Percentiles rank a stretch among this genome's conserved stretches.
phyloP scores from a whole-genome alignment of 2,329 filamentous ascomycete species.

The Aspergillus niger region DNA sequence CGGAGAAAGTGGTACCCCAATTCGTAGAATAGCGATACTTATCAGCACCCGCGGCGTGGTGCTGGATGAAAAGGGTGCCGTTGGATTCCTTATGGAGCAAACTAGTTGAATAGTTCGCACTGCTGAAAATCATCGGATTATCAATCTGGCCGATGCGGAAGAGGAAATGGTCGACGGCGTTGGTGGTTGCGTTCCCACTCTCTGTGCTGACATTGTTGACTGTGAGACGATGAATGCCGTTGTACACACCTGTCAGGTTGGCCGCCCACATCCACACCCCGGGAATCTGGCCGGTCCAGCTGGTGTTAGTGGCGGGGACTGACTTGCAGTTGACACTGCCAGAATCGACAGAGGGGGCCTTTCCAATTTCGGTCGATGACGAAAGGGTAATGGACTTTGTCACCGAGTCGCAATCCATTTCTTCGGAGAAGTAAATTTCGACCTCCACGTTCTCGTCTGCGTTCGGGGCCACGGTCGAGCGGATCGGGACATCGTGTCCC shows the following conservation, averaged over 20 bases:
- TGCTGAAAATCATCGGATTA: constrained; percentile 62
- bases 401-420: constrained; percentile 61
- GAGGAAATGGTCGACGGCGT: constrained; percentile 58
- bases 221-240: constrained; percentile 61
- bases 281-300: constrained; percentile 54
- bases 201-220: constrained; percentile 54
- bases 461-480: constrained; percentile 47
- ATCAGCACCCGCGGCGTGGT: constrained; percentile 62
- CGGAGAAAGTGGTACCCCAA: constrained; percentile 61
- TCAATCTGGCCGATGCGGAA: constrained; percentile 58
- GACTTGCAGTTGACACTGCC: constrained; percentile 49
- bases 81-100: constrained; percentile 50
- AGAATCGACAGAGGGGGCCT: constrained; percentile 45
- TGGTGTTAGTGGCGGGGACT: constrained; percentile 33
- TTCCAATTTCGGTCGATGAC: constrained; percentile 54
- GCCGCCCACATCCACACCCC: constrained; percentile 57
- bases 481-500: constrained; percentile 60
- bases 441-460: constrained; percentile 50
- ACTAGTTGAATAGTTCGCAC: constrained; percentile 59
- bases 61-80: constrained; percentile 52
- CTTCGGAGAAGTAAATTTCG: constrained; percentile 58
- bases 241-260: constrained; percentile 56
- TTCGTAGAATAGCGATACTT: constrained; percentile 63
- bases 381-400: constrained; percentile 52
- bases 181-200: constrained; percentile 47